These are phyloP conservation scores for Leptographium procerum DNA, from an alignment of 2,329 filamentous ascomycete genomes.

Conservation along the genomic window DNA sequence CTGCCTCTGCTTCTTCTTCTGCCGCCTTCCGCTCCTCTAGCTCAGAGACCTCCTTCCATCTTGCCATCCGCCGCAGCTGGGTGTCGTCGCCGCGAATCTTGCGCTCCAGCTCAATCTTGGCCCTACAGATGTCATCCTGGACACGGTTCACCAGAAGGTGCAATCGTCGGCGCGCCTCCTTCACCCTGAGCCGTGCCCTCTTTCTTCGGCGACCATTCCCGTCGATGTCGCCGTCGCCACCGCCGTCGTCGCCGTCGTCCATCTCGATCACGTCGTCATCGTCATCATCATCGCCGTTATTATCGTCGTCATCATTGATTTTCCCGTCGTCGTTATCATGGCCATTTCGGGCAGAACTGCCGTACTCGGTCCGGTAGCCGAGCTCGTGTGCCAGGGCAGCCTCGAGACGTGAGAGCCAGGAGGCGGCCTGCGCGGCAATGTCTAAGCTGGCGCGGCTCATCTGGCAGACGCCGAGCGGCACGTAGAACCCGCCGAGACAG, in stretches of 20 bases:
- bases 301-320: not conserved
- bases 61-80: not conserved
- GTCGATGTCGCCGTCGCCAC: not conserved
- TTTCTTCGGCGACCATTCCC: not conserved
- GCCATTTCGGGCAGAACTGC: no score
- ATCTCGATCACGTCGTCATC: not conserved
- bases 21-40: not conserved
- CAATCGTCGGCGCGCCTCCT: slow-evolving; percentile 2
- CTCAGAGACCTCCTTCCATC: not conserved
- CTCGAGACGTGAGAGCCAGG: slow-evolving; percentile 9
- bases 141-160: slow-evolving; percentile 4
- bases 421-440: not conserved
- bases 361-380: slow-evolving; percentile 8
- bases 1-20: not conserved
- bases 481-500: not conserved
- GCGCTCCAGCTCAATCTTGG: slow-evolving; percentile 2
- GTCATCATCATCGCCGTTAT: not conserved
- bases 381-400: slow-evolving; percentile 7
- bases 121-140: slow-evolving; percentile 7
- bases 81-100: not conserved
- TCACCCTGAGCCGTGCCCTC: not conserved
- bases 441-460: not conserved
- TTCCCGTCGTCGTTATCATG: not conserved
- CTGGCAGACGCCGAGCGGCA: slow-evolving; percentile 1
- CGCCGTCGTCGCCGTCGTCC: not conserved